These are phyloP conservation scores for Fusarium coffeatum DNA, from an alignment of 2,329 filamentous ascomycete species.

Conservation along the genomic window DNA sequence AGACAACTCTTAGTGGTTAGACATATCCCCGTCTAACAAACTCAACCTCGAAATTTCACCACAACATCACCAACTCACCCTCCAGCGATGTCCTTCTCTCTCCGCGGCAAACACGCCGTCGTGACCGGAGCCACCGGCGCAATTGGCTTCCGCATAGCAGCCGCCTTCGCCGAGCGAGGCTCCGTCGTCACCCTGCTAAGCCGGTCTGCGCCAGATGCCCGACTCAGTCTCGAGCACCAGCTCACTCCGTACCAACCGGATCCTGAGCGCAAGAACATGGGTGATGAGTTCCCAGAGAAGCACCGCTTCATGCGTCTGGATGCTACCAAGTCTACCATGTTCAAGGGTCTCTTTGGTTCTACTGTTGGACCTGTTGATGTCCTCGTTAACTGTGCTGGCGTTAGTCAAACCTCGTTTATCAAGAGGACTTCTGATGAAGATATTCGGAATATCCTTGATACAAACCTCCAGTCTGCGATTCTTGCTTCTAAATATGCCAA, in stretches of 20 bases:
- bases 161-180: slow-evolving; percentile 72
- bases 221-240: slow-evolving; percentile 53
- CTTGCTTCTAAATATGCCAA: slow-evolving; percentile 65
- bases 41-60: slow-evolving; percentile 20
- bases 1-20: background rate
- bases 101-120: slow-evolving; percentile 65
- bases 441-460: slow-evolving; percentile 70
- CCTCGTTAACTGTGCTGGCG: slow-evolving; percentile 83
- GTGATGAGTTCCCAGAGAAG: slow-evolving; percentile 30
- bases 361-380: slow-evolving; percentile 60
- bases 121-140: slow-evolving; percentile 78
- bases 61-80: slow-evolving; percentile 1
- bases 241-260: slow-evolving; percentile 44
- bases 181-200: slow-evolving; percentile 71
- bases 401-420: slow-evolving; percentile 75
- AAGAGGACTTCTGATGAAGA: slow-evolving; percentile 61
- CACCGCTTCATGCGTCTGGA: slow-evolving; percentile 54
- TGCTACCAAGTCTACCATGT: slow-evolving; percentile 44
- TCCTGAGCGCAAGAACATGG: background rate
- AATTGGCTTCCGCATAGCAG: slow-evolving; percentile 76
- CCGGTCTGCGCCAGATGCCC: slow-evolving; percentile 62
- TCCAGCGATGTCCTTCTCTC: slow-evolving; percentile 47
- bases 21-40: background rate
- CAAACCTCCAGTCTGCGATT: slow-evolving; percentile 77
- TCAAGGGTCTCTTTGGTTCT: slow-evolving; percentile 49